Percentiles rank a stretch among this genome's conserved stretches.
phyloP scores from a whole-genome alignment of 202 grass and related monocot species.

The Saccharum hybrid region DNA sequence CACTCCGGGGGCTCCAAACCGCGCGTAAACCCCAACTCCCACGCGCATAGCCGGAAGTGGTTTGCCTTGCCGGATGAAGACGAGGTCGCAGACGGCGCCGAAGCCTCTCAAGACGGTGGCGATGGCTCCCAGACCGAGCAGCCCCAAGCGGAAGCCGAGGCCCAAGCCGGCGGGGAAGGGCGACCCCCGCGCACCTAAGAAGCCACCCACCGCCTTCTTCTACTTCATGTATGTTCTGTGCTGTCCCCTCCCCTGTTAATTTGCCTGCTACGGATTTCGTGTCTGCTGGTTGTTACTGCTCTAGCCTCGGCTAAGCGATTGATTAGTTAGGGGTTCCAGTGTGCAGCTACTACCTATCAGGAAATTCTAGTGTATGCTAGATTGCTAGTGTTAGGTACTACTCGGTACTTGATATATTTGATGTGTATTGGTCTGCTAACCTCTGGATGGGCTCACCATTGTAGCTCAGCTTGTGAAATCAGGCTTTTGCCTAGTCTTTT shows the following conservation, averaged over 20 bases:
- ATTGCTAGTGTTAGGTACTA: background rate
- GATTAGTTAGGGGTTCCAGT: background rate
- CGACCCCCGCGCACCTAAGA: constrained; percentile 58
- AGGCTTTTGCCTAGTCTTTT: background rate
- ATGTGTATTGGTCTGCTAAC: background rate
- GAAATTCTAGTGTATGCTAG: background rate
- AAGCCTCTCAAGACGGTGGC: constrained; percentile 56
- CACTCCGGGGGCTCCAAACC: background rate
- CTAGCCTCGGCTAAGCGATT: background rate
- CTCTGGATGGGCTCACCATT: background rate
- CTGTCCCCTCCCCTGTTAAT: background rate
- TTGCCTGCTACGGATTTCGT: background rate
- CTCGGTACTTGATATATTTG: no score
- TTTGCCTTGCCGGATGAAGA: constrained; percentile 63
- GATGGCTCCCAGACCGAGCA: constrained; percentile 25
- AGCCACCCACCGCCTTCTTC: constrained; percentile 93
- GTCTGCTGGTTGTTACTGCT: background rate
- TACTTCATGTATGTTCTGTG: constrained; percentile 64
- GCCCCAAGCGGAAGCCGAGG: constrained; percentile 47
- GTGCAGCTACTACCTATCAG: background rate
- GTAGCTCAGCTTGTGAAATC: constrained; percentile 19
- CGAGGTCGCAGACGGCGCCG: constrained; percentile 64
- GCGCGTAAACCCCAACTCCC: background rate
- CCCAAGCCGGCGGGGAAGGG: constrained; percentile 51
- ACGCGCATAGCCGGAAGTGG: background rate